Evolutionary conservation across 768 basidiomycete genomes (phyloP).

Genomic region (Suillus subluteus): DNA sequence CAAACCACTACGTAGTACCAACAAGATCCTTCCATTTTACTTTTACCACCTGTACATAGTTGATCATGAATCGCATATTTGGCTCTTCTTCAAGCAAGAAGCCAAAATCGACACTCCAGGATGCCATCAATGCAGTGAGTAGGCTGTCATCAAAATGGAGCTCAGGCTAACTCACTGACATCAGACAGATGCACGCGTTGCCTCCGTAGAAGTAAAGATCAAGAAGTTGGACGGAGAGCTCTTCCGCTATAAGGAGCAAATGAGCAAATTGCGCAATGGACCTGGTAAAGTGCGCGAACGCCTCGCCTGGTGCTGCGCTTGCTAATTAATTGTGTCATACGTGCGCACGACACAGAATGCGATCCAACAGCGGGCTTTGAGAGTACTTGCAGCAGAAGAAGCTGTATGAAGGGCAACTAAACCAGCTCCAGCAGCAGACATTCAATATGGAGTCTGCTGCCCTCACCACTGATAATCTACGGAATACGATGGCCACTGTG

Average conservation of each 20-base stretch:
- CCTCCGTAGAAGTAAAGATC: conserved; percentile 93
- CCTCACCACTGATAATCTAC: conserved; percentile 95
- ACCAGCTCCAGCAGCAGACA: conserved; percentile 90
- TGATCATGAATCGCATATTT: conserved; percentile 85
- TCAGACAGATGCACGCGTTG: conserved; percentile 86
- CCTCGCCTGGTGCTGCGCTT: conserved; percentile 3
- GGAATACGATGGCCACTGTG: conserved; percentile 98
- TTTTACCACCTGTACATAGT: not conserved
- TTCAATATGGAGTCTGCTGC: conserved; percentile 99
- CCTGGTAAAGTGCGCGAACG: conserved; percentile 81
- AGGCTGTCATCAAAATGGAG: not conserved
- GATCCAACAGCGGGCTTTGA: conserved; percentile 91
- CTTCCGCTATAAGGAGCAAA: conserved; percentile 90
- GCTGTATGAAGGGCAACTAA: conserved; percentile 93
- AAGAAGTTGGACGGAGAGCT: conserved; percentile 96
- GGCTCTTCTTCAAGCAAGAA: conserved; percentile 76
- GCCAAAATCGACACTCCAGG: conserved; percentile 83
- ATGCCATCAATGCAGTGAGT: conserved; percentile 89
- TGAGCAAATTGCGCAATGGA: conserved; percentile 90
- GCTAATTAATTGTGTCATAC: not conserved
- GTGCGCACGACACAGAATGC: conserved; percentile 58
- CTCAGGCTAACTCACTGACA: not conserved
- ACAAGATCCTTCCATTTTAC: not conserved
- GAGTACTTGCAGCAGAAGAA: conserved; percentile 93
- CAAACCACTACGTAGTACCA: not conserved